These are phyloP conservation scores for Fusarium sp. DNA, from an alignment of 2,329 filamentous ascomycete species.

Conservation along the genomic window DNA sequence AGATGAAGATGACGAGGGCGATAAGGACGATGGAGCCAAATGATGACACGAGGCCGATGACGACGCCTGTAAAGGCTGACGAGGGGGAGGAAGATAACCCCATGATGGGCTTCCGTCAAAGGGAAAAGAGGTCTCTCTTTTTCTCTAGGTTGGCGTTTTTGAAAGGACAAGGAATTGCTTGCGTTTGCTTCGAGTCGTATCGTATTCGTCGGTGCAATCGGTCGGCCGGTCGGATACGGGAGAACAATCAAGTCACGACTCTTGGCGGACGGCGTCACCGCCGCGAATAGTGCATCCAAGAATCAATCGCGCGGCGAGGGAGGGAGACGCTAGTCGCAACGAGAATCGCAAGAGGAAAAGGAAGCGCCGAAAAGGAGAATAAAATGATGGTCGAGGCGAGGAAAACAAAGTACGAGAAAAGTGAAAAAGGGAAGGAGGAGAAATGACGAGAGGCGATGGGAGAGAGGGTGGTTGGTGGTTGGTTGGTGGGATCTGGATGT, in stretches of 20 bases:
- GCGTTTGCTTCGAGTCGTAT: constrained; percentile 30
- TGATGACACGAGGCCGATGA: constrained; percentile 94
- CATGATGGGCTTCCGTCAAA: constrained; percentile 42
- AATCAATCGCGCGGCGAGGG: constrained; percentile 42
- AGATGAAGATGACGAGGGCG: constrained; percentile 89
- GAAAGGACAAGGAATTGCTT: constrained; percentile 19
- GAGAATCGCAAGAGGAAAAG: background rate
- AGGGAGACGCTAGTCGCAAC: constrained; percentile 4
- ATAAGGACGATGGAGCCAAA: constrained; percentile 92
- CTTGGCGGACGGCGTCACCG: constrained; percentile 47
- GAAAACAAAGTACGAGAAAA: constrained; percentile 3
- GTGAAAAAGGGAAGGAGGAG: constrained; percentile 24
- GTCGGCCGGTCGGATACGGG: constrained; percentile 28
- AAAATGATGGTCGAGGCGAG: constrained; percentile 10
- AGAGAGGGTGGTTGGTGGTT: constrained; percentile 27
- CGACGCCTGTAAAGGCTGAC: constrained; percentile 76
- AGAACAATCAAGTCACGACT: constrained; percentile 36
- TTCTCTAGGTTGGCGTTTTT: background rate
- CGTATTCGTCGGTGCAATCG: constrained; percentile 34
- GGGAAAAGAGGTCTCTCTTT: background rate
- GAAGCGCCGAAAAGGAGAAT: constrained; percentile 23
- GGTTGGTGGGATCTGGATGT: constrained; percentile 31
- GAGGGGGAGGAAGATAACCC: constrained; percentile 49
- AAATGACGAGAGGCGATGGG: constrained; percentile 23
- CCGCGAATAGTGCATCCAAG: constrained; percentile 44